These are phyloP conservation scores for Debaryomyces tyrocola DNA, from an alignment of 805 yeast genomes.

Conservation along the genomic window DNA sequence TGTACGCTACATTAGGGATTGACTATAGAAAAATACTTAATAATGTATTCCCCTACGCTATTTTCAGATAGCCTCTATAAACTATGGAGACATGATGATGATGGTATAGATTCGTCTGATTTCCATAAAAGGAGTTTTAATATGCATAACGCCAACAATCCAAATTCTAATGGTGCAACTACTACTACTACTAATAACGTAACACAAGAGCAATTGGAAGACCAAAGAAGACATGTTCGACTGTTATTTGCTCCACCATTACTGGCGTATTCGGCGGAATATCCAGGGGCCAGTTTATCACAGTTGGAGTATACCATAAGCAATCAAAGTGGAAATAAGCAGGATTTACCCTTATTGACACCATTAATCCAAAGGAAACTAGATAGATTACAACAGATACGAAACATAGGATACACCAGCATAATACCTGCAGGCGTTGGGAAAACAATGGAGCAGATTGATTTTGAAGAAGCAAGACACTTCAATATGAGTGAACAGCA, in stretches of 20 bases:
- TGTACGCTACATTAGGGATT: not conserved
- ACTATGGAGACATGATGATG: slow-evolving; percentile 33
- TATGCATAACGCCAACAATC: slow-evolving; percentile 1
- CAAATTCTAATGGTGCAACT: slow-evolving; percentile 1
- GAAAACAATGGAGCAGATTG: slow-evolving; percentile 41
- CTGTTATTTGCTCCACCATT: slow-evolving; percentile 50
- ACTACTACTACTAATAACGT: slow-evolving; percentile 1
- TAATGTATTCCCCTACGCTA: slow-evolving; percentile 50
- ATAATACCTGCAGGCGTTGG: slow-evolving; percentile 41
- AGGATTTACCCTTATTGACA: slow-evolving; percentile 11
- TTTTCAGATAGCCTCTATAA: slow-evolving; percentile 47
- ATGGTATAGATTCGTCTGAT: not conserved
- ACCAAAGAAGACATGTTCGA: slow-evolving; percentile 19
- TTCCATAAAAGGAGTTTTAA: not conserved
- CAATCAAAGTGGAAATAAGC: slow-evolving; percentile 8
- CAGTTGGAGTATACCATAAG: slow-evolving; percentile 17
- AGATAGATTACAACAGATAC: slow-evolving; percentile 24
- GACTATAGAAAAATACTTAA: not conserved
- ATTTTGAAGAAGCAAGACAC: slow-evolving; percentile 19
- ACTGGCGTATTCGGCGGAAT: slow-evolving; percentile 53
- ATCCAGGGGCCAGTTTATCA: slow-evolving; percentile 24
- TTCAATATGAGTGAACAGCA: slow-evolving; percentile 11
- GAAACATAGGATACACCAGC: slow-evolving; percentile 33
- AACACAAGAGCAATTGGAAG: slow-evolving; percentile 13
- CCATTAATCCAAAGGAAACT: slow-evolving; percentile 22